These are phyloP conservation scores for Lachancea sp. DNA, from an alignment of 805 yeast species.

Conservation along the genomic window DNA sequence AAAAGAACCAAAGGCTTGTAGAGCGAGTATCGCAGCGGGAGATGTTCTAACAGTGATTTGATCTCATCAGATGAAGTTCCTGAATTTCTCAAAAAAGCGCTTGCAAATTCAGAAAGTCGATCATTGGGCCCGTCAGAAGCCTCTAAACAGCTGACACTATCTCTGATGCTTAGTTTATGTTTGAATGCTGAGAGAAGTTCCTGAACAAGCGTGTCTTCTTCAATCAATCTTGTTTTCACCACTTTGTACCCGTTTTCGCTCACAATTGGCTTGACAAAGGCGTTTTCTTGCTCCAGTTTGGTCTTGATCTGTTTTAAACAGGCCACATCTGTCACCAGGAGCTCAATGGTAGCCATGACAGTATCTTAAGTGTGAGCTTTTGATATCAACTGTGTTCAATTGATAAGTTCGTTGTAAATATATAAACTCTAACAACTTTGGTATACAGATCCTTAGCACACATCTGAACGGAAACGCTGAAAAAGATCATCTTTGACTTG, in stretches of 20 bases:
- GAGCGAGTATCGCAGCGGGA: conserved; percentile 45
- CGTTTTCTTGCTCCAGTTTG: conserved; percentile 14
- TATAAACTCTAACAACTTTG: not conserved
- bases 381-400: not conserved
- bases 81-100: conserved; percentile 3
- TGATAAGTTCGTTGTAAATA: not conserved
- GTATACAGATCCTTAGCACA: not conserved
- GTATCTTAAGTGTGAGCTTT: not conserved
- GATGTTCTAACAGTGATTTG: conserved; percentile 11
- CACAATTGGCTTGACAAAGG: conserved; percentile 24
- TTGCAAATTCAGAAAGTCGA: conserved; percentile 10
- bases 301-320: conserved; percentile 23
- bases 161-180: conserved; percentile 1
- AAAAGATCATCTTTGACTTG: not conserved
- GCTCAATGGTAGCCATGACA: conserved; percentile 9
- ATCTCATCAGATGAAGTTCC: not conserved
- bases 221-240: conserved; percentile 18
- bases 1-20: conserved; percentile 66
- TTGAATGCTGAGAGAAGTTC: conserved; percentile 5
- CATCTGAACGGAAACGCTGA: not conserved
- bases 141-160: no score
- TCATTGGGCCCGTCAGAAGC: not conserved
- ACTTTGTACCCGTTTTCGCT: conserved; percentile 15
- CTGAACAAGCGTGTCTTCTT: conserved; percentile 4
- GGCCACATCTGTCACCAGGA: conserved; percentile 15